Evolutionary conservation across 345 rosid genomes (phyloP).

Genomic region (Eucalyptus marginata): DNA sequence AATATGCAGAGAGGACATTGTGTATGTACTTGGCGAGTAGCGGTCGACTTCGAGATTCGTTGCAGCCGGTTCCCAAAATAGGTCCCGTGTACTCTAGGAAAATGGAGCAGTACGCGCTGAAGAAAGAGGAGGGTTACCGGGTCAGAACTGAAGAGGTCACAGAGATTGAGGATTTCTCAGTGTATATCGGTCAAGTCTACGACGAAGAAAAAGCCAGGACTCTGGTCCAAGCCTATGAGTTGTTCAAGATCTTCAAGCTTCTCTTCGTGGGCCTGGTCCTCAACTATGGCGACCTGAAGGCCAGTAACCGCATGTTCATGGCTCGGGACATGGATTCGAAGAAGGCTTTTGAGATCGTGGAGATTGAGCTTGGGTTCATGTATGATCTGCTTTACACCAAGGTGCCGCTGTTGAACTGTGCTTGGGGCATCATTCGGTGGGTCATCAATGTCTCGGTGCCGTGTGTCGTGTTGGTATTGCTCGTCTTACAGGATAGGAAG

Average conservation of each 20-base stretch:
- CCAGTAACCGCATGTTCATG: neutral
- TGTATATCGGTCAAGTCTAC: neutral
- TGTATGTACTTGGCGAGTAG: neutral
- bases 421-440: conserved; percentile 5
- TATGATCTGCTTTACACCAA: conserved; percentile 41
- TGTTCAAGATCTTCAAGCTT: conserved; percentile 19
- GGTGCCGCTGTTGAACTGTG: neutral
- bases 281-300: neutral
- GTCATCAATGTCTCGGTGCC: neutral
- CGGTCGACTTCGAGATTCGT: neutral
- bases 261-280: conserved; percentile 26
- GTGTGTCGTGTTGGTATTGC: neutral
- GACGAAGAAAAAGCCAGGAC: neutral
- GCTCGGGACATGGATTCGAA: fast-evolving
- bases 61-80: neutral
- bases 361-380: conserved; percentile 24
- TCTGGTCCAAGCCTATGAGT: neutral
- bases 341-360: conserved; percentile 17
- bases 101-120: neutral
- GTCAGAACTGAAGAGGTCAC: neutral
- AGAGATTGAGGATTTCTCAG: neutral
- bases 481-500: neutral
- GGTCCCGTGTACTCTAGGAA: neutral
- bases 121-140: neutral
- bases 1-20: neutral